Evolutionary conservation across 2,329 filamentous ascomycete species (phyloP).

Genomic region (Plectosphaerella sp.): DNA sequence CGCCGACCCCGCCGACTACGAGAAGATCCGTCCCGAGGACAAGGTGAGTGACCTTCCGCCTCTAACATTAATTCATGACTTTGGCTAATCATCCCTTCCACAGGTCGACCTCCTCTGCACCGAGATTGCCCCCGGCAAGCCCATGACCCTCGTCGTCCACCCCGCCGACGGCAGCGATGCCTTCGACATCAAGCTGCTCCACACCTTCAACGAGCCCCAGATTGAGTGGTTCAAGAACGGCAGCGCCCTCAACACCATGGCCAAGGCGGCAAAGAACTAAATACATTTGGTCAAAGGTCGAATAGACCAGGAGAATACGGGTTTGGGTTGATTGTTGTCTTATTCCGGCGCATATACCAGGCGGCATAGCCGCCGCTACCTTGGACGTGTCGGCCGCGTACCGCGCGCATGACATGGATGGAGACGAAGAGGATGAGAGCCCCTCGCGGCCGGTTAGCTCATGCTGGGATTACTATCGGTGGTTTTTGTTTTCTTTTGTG

Average conservation of each 20-base stretch:
- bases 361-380: not conserved
- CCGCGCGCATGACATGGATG: not conserved
- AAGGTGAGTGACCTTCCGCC: constrained; percentile 46
- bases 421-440: not conserved
- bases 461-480: constrained; percentile 1
- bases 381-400: not conserved
- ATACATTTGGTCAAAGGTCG: not conserved
- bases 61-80: not conserved
- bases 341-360: constrained; percentile 1
- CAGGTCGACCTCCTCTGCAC: constrained; percentile 81
- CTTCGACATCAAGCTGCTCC: constrained; percentile 79
- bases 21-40: constrained; percentile 91
- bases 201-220: constrained; percentile 98
- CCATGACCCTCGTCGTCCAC: constrained; percentile 86
- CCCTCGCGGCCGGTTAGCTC: constrained; percentile 1
- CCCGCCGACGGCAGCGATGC: constrained; percentile 68
- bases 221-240: constrained; percentile 99
- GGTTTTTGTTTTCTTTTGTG: constrained; percentile 20
- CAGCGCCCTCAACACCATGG: constrained; percentile 93
- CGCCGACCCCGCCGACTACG: constrained; percentile 90
- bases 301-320: not conserved
- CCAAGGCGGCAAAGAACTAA: constrained; percentile 53
- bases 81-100: constrained; percentile 15
- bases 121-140: constrained; percentile 86
- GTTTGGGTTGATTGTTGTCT: not conserved